These are phyloP conservation scores for Aspergillus latus DNA, from an alignment of 2,329 filamentous ascomycete genomes.

Conservation along the genomic window DNA sequence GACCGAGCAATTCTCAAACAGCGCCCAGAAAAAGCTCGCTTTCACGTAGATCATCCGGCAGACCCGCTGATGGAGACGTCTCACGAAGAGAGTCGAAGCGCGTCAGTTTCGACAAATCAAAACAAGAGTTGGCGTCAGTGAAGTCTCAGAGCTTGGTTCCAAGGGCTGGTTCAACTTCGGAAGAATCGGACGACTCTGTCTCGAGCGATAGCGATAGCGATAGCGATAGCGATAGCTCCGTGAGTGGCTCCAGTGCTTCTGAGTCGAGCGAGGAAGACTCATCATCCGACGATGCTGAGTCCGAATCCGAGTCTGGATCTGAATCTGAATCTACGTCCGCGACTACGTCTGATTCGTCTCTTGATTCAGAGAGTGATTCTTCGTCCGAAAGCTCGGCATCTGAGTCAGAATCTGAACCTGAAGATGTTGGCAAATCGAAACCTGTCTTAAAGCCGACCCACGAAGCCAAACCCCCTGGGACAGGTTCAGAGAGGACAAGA, in stretches of 20 bases:
- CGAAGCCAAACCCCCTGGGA: constrained; percentile 43
- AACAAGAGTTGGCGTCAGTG: constrained; percentile 9
- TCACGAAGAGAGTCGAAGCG: constrained; percentile 33
- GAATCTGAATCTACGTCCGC: neutral
- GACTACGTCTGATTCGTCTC: constrained; percentile 3
- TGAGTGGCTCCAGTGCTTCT: constrained; percentile 28
- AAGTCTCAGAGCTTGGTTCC: constrained; percentile 17
- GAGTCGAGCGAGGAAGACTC: constrained; percentile 5
- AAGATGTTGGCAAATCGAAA: constrained; percentile 21
- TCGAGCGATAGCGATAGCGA: constrained; percentile 13
- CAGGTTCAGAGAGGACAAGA: constrained; percentile 54
- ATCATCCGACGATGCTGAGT: neutral
- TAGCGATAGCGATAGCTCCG: constrained; percentile 17
- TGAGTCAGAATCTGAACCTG: constrained; percentile 29
- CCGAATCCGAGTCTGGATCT: neutral
- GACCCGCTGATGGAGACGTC: constrained; percentile 21
- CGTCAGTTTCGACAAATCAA: constrained; percentile 33
- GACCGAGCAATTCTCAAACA: constrained; percentile 4
- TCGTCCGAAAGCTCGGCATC: constrained; percentile 40
- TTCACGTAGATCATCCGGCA: constrained; percentile 17
- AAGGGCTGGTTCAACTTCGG: constrained; percentile 16
- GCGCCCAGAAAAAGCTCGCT: constrained; percentile 15
- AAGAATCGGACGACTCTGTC: constrained; percentile 17
- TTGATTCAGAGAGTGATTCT: constrained; percentile 25
- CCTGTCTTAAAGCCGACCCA: constrained; percentile 9